Evolutionary conservation across 2,329 filamentous ascomycete genomes (phyloP), one percentile per base, ranked within the genome.

Genomic region (Aspergillus sp.): DNA sequence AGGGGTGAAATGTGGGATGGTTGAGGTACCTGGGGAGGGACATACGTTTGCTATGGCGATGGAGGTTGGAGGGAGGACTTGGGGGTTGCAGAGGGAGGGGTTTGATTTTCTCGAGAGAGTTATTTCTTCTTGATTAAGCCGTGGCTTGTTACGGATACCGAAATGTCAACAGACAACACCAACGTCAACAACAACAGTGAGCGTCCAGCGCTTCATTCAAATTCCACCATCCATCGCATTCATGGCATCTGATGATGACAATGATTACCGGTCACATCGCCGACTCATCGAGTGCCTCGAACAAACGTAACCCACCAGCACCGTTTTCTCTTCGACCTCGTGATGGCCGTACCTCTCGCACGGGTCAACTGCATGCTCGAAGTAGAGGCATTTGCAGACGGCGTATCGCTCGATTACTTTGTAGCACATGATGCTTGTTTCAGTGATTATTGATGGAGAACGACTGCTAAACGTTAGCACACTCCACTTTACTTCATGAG

Each of bases 331-430:
- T 56, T 88, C 81, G 49, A 90, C 74, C 41, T 61, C 60, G 62
- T 95, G 90, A 42, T 85, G 83, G 51, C 85, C 86, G 64, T 89
- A 88, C 32, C 81, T 76, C 43, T 82, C 76, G 65, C 90, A 95
- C 51, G 86, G 85, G 63, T 95, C 90, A 59, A 95, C 78, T 43
- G 87, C 83, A 67, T 95, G 90, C 62, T 85, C 79, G 75, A 91
- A 88, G 76, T 95, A 94, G 59, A 91, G 78, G 71, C 90, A 95
- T 54, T 83, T 81, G 77, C 90, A 95, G 48, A 85, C 87, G 47
- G 89, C 84, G 75, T 90, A 95, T 50, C 88, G 79, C 69, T 95
- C 90, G 60, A 91, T 76, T 53, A 95, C 72, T 72, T 90, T 87
- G 63, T 88, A 90, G 64, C 90, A 95, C 90, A 95, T 95, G 52